A percentile compares a stretch with the other conserved stretches of the same genome.
Conservation (phyloP, 2,329 filamentous ascomycete genomes). For the Alternaria novae-zelandiae region DNA sequence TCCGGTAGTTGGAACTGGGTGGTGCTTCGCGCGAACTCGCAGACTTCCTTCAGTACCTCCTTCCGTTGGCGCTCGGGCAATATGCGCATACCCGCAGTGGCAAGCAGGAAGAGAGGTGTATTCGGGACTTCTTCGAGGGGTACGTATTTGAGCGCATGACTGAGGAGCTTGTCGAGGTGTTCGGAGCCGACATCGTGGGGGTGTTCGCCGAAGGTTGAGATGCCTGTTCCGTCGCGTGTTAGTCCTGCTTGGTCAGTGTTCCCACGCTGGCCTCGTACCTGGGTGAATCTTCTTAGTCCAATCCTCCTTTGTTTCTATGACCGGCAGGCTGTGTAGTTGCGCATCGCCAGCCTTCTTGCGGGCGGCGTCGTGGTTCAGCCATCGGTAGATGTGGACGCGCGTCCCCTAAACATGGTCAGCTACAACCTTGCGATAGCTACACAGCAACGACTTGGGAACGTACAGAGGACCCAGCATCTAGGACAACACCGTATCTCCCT, state of each 20-base stretch:
- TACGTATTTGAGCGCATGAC: constrained; percentile 81
- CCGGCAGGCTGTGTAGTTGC: constrained; percentile 73
- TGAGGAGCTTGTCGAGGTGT: constrained; percentile 78
- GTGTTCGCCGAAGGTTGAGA: constrained; percentile 85
- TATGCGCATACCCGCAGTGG: constrained; percentile 92
- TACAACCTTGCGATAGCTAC: not conserved
- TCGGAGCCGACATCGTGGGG: constrained; percentile 79
- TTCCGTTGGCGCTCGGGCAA: constrained; percentile 76
- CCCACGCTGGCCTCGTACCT: constrained; percentile 54
- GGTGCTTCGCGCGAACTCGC: constrained; percentile 77
- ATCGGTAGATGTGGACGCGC: constrained; percentile 91
- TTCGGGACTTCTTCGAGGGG: constrained; percentile 77
- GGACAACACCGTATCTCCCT: constrained; percentile 86
- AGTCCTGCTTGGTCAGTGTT: not conserved
- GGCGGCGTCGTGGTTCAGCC: constrained; percentile 78
- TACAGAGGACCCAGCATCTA: constrained; percentile 94
- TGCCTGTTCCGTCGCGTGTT: constrained; percentile 53
- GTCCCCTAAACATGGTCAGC: constrained; percentile 66
- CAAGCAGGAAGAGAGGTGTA: constrained; percentile 93
- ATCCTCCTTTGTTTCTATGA: constrained; percentile 80
- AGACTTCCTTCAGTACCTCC: constrained; percentile 77
- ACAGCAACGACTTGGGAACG: constrained; percentile 26
- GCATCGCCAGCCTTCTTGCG: constrained; percentile 65
- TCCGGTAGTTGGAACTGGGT: constrained; percentile 88
- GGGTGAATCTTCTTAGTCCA: constrained; percentile 96